These are phyloP conservation scores for Eremochloa ophiuroides DNA, from an alignment of 176 grass and related monocot species.

Conservation along the genomic window DNA sequence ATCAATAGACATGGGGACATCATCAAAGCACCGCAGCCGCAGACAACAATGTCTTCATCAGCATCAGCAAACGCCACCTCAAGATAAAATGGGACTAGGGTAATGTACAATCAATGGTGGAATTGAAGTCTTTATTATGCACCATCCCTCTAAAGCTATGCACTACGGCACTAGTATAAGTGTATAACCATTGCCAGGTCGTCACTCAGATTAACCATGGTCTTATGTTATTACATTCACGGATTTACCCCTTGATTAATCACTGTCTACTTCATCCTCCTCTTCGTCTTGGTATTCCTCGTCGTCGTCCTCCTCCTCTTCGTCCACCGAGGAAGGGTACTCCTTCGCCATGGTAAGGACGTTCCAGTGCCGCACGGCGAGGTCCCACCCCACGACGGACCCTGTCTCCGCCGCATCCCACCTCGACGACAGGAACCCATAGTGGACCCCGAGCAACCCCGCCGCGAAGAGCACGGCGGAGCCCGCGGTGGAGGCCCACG, in stretches of 20 bases:
- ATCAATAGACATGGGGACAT: no score
- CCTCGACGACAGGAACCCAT: constrained; percentile 51
- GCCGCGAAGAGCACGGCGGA: constrained; percentile 27
- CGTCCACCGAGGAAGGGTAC: not conserved
- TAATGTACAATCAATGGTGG: not conserved
- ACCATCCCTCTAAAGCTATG: not conserved
- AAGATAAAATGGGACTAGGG: not conserved
- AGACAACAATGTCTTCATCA: not conserved
- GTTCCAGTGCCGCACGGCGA: constrained; percentile 33
- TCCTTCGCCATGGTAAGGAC: constrained; percentile 9
- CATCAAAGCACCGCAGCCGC: no score
- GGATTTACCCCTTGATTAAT: not conserved
- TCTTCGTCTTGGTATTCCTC: constrained; percentile 2
- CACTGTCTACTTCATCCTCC: constrained; percentile 11
- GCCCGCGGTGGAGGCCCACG: constrained; percentile 19
- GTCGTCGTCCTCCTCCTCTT: not conserved
- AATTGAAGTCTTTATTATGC: not conserved
- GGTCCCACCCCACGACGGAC: constrained; percentile 39
- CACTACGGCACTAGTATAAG: not conserved
- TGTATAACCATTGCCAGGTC: not conserved
- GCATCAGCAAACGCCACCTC: not conserved
- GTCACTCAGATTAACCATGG: constrained; percentile 20
- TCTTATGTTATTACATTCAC: not conserved
- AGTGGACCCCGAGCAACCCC: constrained; percentile 34
- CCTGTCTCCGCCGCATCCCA: constrained; percentile 28